These are phyloP conservation scores for Xerophyta viscosa DNA, from an alignment of 106 monocot species.

Conservation along the genomic window DNA sequence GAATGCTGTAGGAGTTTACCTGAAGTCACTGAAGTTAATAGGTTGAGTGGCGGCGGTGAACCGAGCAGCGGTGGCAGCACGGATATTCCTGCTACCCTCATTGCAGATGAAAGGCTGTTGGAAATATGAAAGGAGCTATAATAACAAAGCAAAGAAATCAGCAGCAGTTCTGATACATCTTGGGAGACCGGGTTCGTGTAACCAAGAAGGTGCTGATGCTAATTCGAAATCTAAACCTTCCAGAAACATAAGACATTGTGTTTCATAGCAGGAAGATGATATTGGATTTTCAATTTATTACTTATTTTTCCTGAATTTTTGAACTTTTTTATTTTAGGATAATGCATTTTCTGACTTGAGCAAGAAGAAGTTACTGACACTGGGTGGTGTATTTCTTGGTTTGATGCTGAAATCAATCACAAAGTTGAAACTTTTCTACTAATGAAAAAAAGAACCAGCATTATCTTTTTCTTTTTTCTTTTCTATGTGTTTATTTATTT, in stretches of 20 bases:
- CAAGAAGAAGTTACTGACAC: no score
- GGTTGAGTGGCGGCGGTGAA: constrained; percentile 23
- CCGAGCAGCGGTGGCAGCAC: constrained; percentile 28
- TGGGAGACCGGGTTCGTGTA: constrained; percentile 44
- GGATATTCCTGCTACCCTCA: constrained; percentile 7
- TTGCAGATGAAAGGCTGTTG: no score
- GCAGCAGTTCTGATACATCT: constrained; percentile 51
- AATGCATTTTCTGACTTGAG: no score
- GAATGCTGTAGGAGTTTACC: constrained; percentile 18
- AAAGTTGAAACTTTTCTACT: no score
- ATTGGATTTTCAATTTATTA: not conserved
- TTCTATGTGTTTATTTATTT: no score
- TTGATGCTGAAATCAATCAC: no score
- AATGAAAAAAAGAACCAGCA: no score
- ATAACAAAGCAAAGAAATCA: constrained; percentile 34
- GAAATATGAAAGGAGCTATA: constrained; percentile 25
- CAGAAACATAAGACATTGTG: constrained; percentile 29
- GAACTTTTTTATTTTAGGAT: no score
- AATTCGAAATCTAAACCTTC: constrained; percentile 44
- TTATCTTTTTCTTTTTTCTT: no score
- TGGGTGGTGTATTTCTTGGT: no score
- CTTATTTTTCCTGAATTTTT: no score
- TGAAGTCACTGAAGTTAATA: constrained; percentile 20
- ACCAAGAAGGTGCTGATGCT: constrained; percentile 15
- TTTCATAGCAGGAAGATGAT: constrained; percentile 20